Base-by-base conservation (phyloP, 805 yeast genomes). In the Wickerhamomyces rabaulensis region DNA sequence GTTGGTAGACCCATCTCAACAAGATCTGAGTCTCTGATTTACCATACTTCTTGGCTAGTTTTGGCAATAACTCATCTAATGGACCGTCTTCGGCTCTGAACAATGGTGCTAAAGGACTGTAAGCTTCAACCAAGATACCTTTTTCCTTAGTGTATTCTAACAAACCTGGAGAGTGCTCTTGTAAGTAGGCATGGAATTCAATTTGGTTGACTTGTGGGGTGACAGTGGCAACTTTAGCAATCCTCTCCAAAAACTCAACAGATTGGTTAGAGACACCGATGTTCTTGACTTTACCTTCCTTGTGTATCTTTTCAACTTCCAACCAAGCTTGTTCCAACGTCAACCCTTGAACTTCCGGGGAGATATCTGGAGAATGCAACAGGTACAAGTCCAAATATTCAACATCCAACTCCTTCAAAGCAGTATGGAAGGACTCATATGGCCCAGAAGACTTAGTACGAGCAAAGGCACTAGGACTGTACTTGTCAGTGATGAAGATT, bases 381-480 rank as follows among this genome's bases (percentile, higher is more conserved):
- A 88, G 72, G 61, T 82, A 80, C 51, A 87, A 68, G 60, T 87
- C 96, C 44, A 87, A 83, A 58, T 87, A 87, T 42, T 84, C 94
- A 53, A 86, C 61, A 1, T 80, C 81, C 50, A 87, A 69, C 56
- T 80, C 78, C 51, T 73, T 56, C 58, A 87, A 69, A 9, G 91
- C 82, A 27, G 63, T 67, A 16, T 79, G 74, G 37, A 86, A 63
- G 13, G 83, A 84, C 21, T 61, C 67, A 40, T 60, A 76, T 9
- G 82, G 81, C 16, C 51, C 49, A 13, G 77, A 66, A 48, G 72
- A 66, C 61, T 86, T 86, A 46, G 92, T 85, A 19, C 39, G 22
- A 9, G 39, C 39, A 17, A 17, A 13, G 19, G 39, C 39, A 36
- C 39, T 36, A 20, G 39, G 39, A 36, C 39, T 36, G n/a, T 36